phyloP scores from a whole-genome alignment of 352 stramenopile genomes.

The Globisporangium barbulae region DNA sequence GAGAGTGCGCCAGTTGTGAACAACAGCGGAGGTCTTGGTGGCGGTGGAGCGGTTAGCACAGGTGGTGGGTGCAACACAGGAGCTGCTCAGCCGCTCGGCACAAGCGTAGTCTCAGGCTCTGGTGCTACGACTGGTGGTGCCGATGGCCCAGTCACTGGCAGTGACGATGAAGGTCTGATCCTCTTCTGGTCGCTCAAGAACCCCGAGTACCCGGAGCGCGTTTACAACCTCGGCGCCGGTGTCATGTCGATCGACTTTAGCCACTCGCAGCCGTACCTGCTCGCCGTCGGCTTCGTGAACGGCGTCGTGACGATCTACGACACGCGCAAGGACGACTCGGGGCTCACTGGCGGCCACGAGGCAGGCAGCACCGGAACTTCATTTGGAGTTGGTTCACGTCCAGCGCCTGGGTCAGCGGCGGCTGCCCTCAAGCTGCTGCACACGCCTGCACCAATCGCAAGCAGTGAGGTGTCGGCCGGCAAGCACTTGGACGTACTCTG shows the following conservation, averaged over 20 bases:
- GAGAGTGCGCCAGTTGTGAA: conserved; percentile 4
- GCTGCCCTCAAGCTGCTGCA: conserved; percentile 6
- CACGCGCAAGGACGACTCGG: conserved; percentile 62
- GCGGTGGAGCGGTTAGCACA: not conserved
- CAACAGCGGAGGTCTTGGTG: not conserved
- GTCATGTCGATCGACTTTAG: conserved; percentile 91
- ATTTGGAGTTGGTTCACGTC: not conserved
- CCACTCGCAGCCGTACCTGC: conserved; percentile 75
- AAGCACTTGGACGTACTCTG: conserved; percentile 92
- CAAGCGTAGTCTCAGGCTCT: not conserved
- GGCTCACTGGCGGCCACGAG: not conserved
- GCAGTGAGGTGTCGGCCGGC: conserved; percentile 46
- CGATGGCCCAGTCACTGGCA: conserved; percentile 3
- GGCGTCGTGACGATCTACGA: conserved; percentile 91
- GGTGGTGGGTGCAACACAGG: not conserved
- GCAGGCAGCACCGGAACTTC: not conserved
- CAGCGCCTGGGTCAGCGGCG: conserved; percentile 4
- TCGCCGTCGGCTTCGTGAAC: conserved; percentile 89
- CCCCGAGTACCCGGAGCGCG: conserved; percentile 88
- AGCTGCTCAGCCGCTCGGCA: not conserved
- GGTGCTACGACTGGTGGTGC: not conserved
- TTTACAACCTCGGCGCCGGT: conserved; percentile 70
- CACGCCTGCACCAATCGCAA: conserved; percentile 49
- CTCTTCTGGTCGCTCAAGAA: conserved; percentile 94
- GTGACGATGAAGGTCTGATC: conserved; percentile 66